A percentile compares a stretch with the other conserved stretches of the same genome.
These are phyloP conservation scores for Drechmeria coniospora DNA, from an alignment of 2,329 filamentous ascomycete genomes.

Conservation along the genomic window DNA sequence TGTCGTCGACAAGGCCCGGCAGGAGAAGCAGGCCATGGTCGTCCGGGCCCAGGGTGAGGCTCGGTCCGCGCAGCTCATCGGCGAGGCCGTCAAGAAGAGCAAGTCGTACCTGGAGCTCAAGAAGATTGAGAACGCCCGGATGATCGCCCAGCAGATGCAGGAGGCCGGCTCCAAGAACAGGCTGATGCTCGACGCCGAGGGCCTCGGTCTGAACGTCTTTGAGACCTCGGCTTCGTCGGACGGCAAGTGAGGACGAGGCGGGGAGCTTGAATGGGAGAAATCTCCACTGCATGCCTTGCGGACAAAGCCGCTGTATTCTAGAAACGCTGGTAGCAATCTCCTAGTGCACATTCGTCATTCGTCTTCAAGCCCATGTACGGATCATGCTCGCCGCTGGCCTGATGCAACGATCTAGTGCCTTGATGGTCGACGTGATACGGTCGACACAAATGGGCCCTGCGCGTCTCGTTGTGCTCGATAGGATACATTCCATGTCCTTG, in stretches of 20 bases:
- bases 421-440: no score
- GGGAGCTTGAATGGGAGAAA: conserved; percentile 12
- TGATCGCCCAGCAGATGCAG: conserved; percentile 77
- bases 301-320: conserved; percentile 13
- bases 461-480: no score
- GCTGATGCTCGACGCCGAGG: conserved; percentile 81
- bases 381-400: no score
- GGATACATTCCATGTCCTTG: no score
- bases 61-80: conserved; percentile 91
- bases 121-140: conserved; percentile 91
- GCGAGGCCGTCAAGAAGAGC: conserved; percentile 99
- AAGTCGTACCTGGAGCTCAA: conserved; percentile 92
- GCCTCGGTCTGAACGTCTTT: conserved; percentile 79
- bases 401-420: no score
- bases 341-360: no score
- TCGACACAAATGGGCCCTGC: no score
- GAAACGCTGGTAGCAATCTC: conserved; percentile 6
- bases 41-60: conserved; percentile 98
- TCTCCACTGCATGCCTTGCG: conserved; percentile 37
- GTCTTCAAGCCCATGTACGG: no score
- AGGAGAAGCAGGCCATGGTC: conserved; percentile 98
- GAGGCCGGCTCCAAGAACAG: conserved; percentile 81
- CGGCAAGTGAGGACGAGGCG: conserved; percentile 1
- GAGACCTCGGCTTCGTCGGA: conserved; percentile 22
- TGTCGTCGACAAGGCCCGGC: conserved; percentile 93